phyloP scores from a whole-genome alignment of 805 yeast species.

The Wickerhamomyces hampshirensis region DNA sequence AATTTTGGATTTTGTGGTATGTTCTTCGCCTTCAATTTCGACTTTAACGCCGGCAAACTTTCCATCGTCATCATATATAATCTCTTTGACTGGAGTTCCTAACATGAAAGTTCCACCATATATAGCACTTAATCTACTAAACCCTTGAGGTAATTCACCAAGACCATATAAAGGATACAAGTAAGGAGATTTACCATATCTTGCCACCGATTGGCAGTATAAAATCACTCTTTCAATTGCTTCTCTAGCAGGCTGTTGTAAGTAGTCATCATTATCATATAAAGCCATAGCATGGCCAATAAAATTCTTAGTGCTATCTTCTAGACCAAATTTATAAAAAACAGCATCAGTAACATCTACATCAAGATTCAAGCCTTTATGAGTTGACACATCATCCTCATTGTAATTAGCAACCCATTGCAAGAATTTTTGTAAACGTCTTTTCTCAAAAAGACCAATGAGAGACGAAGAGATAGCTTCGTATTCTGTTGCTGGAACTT shows the following conservation, averaged over 20 bases:
- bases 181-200: slow-evolving; percentile 95
- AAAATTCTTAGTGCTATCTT: slow-evolving; percentile 89
- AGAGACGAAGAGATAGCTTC: slow-evolving; percentile 90
- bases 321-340: slow-evolving; percentile 83
- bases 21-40: slow-evolving; percentile 60
- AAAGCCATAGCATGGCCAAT: slow-evolving; percentile 99
- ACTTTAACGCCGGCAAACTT: slow-evolving; percentile 84
- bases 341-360: slow-evolving; percentile 87
- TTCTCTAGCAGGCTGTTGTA: slow-evolving; percentile 86
- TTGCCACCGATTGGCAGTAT: slow-evolving; percentile 86
- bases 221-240: slow-evolving; percentile 81
- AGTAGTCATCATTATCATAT: slow-evolving; percentile 88
- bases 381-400: slow-evolving; percentile 75
- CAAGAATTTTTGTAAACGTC: slow-evolving; percentile 88
- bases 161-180: slow-evolving; percentile 93
- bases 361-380: slow-evolving; percentile 82
- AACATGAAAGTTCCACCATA: slow-evolving; percentile 99
- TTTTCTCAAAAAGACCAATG: slow-evolving; percentile 94
- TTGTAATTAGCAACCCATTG: slow-evolving; percentile 81
- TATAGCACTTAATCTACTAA: slow-evolving; percentile 93
- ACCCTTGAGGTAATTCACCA: slow-evolving; percentile 98
- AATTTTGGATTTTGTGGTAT: slow-evolving; percentile 79
- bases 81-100: slow-evolving; percentile 91
- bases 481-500: slow-evolving; percentile 87
- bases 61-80: slow-evolving; percentile 66